Conservation (phyloP, 2,329 filamentous ascomycete genomes). For the Bipolaris sorokiniana region DNA sequence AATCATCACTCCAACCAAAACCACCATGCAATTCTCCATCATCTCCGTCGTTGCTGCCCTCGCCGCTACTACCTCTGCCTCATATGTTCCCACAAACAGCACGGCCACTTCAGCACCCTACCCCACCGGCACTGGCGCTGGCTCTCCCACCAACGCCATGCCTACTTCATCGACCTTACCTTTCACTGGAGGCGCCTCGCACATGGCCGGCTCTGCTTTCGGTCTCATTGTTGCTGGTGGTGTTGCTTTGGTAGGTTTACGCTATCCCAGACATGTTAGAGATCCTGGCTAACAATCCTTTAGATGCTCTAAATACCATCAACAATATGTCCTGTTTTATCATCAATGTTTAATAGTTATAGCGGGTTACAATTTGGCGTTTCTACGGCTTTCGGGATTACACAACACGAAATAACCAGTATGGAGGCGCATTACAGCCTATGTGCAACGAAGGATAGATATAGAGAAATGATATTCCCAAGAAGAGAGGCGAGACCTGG, state of each 20-base stretch:
- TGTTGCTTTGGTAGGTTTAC: constrained; percentile 38
- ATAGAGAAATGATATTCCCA: background rate
- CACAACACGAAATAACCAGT: background rate
- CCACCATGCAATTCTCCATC: constrained; percentile 44
- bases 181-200: constrained; percentile 37
- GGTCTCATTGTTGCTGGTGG: constrained; percentile 40
- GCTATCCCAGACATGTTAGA: background rate
- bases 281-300: background rate
- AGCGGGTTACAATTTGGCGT: constrained; percentile 8
- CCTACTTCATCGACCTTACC: constrained; percentile 27
- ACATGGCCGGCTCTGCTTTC: constrained; percentile 35
- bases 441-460: constrained; percentile 4
- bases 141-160: constrained; percentile 20
- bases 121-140: constrained; percentile 35
- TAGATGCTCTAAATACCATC: constrained; percentile 19
- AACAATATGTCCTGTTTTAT: constrained; percentile 1
- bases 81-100: constrained; percentile 32
- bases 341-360: constrained; percentile 6
- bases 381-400: background rate
- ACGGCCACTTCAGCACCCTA: constrained; percentile 29
- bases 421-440: constrained; percentile 8
- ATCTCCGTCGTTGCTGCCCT: constrained; percentile 33
- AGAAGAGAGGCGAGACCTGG: background rate
- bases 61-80: constrained; percentile 37
- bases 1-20: constrained; percentile 10